Base-by-base conservation (phyloP, 192 early-diverging fungal species). In the Coemansia sp. region DNA sequence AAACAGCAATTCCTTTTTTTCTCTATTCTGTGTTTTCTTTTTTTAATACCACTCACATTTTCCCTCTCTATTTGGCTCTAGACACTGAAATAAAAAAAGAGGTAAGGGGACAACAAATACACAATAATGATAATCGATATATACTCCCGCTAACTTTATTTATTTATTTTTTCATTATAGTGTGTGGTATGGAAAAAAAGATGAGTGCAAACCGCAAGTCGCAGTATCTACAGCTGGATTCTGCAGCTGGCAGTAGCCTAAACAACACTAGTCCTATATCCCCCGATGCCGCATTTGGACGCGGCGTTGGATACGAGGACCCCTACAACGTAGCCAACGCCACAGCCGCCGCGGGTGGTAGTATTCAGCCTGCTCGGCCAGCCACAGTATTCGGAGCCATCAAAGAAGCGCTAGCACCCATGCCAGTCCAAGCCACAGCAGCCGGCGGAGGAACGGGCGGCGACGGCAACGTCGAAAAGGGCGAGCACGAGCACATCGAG, bases 381-480 rank as follows among this genome's bases (percentile, higher is more conserved):
- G 59, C 34, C 28, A 56, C 71, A 8, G 42, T 72, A 36, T 70
- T 79, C 28, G 68, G 66, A 11, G 60, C 59, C 23, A 56, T 79
- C 39, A 73, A 74, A 50, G 67, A 70, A 9, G 55, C 42, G 28
- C 36, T 67, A 9, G 58, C 66, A 35, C 35, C 67, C 0, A 38
- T 55, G 33, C 59, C 57, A 8, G 18, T 61, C 24, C 50, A 39
- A 13, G 62, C 62, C 8, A 42, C 61, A 6, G 37, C 58, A 21
- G 36, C 59, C 21, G 55, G 67, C 42, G 74, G 75, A 40, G 75
- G 75, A 18, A 79, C 71, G 13, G 77, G 71, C 28, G 71, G 71
- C 42, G 77, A 74, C n/a, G 71, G 77, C 39, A 79, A 74, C 58
- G 77, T 73, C 20, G 71, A 74, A 37, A 73, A 74, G 67, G 71